Evolutionary conservation across 2,329 filamentous ascomycete species (phyloP).

Genomic region (Colletotrichum australisinense): DNA sequence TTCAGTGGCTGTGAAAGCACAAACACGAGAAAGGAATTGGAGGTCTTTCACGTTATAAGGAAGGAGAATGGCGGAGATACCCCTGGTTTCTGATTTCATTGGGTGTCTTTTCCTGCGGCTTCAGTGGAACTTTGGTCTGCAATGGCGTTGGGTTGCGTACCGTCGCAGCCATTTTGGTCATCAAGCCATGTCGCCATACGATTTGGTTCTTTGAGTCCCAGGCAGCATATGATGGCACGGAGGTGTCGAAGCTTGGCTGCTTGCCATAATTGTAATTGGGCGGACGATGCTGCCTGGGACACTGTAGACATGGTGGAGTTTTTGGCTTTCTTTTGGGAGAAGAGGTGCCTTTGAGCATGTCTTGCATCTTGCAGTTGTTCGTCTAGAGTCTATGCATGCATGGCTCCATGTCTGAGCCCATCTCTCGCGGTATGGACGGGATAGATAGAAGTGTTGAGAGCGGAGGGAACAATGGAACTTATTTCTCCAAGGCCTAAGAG

Average conservation of each 20-base stretch:
- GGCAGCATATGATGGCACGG: neutral
- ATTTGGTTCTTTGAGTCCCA: neutral
- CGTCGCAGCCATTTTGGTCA: neutral
- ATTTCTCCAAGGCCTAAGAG: neutral
- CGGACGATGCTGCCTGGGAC: neutral
- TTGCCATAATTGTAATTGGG: neutral
- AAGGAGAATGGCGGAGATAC: slow-evolving; percentile 19
- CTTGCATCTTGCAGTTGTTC: neutral
- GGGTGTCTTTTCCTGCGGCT: neutral
- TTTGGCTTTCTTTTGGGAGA: neutral
- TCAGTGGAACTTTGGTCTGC: neutral
- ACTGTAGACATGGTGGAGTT: neutral
- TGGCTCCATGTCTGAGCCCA: neutral
- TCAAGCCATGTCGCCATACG: neutral
- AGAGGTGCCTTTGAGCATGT: neutral
- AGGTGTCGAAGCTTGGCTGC: neutral
- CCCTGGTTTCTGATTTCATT: slow-evolving; percentile 16
- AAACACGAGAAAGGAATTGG: neutral
- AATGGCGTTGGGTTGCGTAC: neutral
- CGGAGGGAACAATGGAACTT: neutral
- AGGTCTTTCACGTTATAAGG: slow-evolving; percentile 2
- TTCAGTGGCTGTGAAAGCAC: neutral
- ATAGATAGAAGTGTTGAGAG: neutral
- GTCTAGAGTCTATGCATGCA: neutral
- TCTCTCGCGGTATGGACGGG: neutral